These are phyloP conservation scores for Populus pruinosa DNA, from an alignment of 345 rosid genomes.

Conservation along the genomic window DNA sequence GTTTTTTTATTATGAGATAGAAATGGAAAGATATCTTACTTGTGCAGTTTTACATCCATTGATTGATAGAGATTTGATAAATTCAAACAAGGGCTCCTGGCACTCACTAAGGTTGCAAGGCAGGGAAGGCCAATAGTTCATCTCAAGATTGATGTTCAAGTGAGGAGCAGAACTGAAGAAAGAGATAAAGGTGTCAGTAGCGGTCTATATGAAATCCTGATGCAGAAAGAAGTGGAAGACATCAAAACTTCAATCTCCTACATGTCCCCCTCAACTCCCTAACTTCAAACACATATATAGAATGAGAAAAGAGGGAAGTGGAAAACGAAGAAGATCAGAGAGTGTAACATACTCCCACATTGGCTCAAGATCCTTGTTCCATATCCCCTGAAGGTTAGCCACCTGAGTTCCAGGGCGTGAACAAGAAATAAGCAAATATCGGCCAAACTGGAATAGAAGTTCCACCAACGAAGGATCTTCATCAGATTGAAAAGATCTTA, in stretches of 20 bases:
- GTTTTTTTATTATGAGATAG: neutral
- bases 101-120: slow-evolving; percentile 85
- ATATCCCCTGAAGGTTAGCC: slow-evolving; percentile 89
- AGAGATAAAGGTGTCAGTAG: slow-evolving; percentile 13
- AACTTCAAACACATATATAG: slow-evolving; percentile 12
- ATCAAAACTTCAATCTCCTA: neutral
- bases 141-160: slow-evolving; percentile 90
- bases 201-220: neutral
- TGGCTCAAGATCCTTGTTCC: slow-evolving; percentile 82
- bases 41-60: slow-evolving; percentile 85
- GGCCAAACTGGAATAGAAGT: slow-evolving; percentile 80
- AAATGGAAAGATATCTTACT: slow-evolving; percentile 36
- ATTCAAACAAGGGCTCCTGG: slow-evolving; percentile 89
- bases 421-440: slow-evolving; percentile 84
- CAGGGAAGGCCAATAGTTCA: slow-evolving; percentile 96
- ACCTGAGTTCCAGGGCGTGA: slow-evolving; percentile 91
- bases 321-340: slow-evolving; percentile 1
- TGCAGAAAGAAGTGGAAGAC: neutral
- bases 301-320: neutral
- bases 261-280: slow-evolving; percentile 2
- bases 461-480: slow-evolving; percentile 86
- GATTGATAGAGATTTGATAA: slow-evolving; percentile 54
- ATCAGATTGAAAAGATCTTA: slow-evolving; percentile 61
- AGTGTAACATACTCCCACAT: slow-evolving; percentile 75
- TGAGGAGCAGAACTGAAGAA: slow-evolving; percentile 77